A percentile compares a stretch with the other conserved stretches of the same genome.
Evolutionary conservation across 768 basidiomycete genomes (phyloP).

Genomic region (Mrakia frigida): DNA sequence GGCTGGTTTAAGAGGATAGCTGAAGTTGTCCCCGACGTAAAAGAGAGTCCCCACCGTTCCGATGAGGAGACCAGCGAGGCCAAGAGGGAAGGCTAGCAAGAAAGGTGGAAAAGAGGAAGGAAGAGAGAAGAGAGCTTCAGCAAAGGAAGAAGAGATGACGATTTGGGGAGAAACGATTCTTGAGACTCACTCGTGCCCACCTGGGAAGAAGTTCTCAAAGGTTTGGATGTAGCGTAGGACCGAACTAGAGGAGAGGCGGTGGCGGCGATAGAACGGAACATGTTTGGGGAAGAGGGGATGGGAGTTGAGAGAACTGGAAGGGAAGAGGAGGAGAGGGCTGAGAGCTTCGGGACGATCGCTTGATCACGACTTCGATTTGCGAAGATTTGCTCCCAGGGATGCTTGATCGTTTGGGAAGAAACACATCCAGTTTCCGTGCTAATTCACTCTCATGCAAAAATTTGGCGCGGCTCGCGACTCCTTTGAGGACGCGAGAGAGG

Average conservation of each 20-base stretch:
- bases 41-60: not conserved
- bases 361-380: too few relatives aligned
- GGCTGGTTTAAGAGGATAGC: not conserved
- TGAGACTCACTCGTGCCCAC: not conserved
- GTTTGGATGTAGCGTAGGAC: not conserved
- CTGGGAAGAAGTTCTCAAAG: not conserved
- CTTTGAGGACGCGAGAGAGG: too few relatives aligned
- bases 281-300: not conserved
- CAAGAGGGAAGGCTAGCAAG: not conserved
- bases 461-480: too few relatives aligned
- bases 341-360: not conserved
- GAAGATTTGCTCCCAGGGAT: too few relatives aligned
- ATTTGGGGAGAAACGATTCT: not conserved
- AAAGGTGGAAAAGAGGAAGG: not conserved
- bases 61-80: not conserved
- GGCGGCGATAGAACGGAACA: not conserved
- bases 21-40: not conserved
- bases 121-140: not conserved
- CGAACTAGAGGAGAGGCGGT: slow-evolving; percentile 1
- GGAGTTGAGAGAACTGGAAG: not conserved
- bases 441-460: too few relatives aligned
- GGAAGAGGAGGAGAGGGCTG: not conserved
- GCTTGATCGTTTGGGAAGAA: too few relatives aligned
- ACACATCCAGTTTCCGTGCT: too few relatives aligned
- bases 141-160: not conserved